Conservation (phyloP, 495 filamentous ascomycete genomes). For the Daldinia childiae region DNA sequence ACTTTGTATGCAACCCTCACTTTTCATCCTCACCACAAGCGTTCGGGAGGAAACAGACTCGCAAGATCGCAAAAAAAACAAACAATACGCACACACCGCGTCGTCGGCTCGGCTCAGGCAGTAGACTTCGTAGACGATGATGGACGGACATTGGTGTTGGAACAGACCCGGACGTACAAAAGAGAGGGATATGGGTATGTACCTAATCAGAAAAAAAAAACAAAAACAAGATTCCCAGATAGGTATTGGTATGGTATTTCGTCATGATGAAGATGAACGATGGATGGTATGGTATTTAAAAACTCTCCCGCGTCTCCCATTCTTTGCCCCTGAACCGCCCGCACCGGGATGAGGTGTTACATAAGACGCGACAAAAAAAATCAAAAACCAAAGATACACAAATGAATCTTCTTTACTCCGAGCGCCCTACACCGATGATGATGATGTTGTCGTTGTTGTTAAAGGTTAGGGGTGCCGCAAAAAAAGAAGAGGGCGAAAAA, state of each 20-base stretch:
- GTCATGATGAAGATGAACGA: conserved; percentile 8
- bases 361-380: neutral
- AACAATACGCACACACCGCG: neutral
- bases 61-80: neutral
- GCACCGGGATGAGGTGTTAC: conserved; percentile 5
- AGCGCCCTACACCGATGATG: conserved; percentile 24
- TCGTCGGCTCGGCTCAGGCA: conserved; percentile 6
- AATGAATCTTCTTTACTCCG: conserved; percentile 20
- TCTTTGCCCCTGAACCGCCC: neutral
- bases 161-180: conserved; percentile 1
- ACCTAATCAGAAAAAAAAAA: conserved; percentile 1
- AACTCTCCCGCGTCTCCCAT: neutral
- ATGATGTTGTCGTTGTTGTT: neutral
- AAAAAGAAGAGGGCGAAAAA: neutral
- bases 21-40: neutral
- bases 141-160: neutral
- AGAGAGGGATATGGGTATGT: conserved; percentile 5
- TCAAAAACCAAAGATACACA: neutral
- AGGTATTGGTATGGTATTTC: conserved; percentile 1
- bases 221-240: conserved; percentile 1
- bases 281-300: conserved; percentile 6
- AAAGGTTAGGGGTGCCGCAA: neutral
- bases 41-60: neutral
- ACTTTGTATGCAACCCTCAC: neutral
- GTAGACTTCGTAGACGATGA: conserved; percentile 8